Percentiles rank a stretch among this genome's conserved stretches.
These are phyloP conservation scores for Hirschioporus abietinus DNA, from an alignment of 768 basidiomycete species.

Conservation along the genomic window DNA sequence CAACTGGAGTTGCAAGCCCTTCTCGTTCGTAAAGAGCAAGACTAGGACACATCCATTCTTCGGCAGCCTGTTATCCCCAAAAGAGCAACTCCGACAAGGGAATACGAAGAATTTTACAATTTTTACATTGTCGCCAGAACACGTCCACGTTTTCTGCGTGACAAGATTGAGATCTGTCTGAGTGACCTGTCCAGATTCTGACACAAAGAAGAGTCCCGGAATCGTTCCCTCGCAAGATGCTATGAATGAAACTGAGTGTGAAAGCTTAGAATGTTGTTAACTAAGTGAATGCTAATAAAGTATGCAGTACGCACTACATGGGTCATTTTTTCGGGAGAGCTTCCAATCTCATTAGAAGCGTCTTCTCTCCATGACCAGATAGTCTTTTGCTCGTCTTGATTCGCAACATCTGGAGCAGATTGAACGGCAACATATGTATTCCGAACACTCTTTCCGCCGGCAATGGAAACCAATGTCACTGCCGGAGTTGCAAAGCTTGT, in stretches of 20 bases:
- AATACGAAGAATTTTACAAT: conserved; percentile 23
- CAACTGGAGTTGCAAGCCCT: conserved; percentile 27
- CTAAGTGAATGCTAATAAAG: conserved; percentile 4
- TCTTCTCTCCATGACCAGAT: conserved; percentile 61
- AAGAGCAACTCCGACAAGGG: conserved; percentile 24
- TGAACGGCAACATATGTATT: conserved; percentile 53
- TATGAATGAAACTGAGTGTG: conserved; percentile 35
- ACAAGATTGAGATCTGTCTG: conserved; percentile 25
- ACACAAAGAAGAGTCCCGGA: conserved; percentile 25
- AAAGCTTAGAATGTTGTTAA: conserved; percentile 31
- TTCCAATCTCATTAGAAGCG: conserved; percentile 31
- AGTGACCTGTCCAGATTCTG: conserved; percentile 27
- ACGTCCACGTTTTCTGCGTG: conserved; percentile 18
- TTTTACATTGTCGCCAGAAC: neutral
- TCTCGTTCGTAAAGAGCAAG: conserved; percentile 21
- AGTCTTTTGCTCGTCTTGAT: conserved; percentile 39
- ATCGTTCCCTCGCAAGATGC: conserved; percentile 25
- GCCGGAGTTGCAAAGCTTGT: conserved; percentile 57
- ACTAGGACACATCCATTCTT: conserved; percentile 22
- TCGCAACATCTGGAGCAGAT: conserved; percentile 38
- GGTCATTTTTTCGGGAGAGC: conserved; percentile 33
- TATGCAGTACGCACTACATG: conserved; percentile 36
- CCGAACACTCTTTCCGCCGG: conserved; percentile 31
- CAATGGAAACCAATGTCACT: conserved; percentile 33
- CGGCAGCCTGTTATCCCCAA: conserved; percentile 15